Evolutionary conservation across 2,329 filamentous ascomycete genomes (phyloP).

Genomic region (Beauveria rudraprayagi): DNA sequence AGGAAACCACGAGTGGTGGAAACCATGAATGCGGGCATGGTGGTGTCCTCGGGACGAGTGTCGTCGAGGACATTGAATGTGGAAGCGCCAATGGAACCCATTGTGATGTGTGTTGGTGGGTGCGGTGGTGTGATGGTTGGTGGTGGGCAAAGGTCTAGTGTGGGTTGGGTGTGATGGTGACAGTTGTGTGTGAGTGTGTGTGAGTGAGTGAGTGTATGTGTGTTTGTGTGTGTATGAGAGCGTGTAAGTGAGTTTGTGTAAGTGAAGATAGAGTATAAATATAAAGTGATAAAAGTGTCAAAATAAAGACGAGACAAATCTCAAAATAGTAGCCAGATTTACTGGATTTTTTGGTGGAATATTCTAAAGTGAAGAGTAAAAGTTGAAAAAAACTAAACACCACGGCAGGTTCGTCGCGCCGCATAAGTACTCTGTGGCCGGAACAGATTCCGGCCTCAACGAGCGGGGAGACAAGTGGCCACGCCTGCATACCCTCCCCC

Average conservation of each 20-base stretch:
- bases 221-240: slow-evolving; percentile 4
- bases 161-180: neutral
- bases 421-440: slow-evolving; percentile 42
- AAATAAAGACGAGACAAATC: neutral
- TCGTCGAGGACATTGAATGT: slow-evolving; percentile 56
- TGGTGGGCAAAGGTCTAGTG: slow-evolving; percentile 7
- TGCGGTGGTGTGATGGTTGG: slow-evolving; percentile 5
- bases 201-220: slow-evolving; percentile 6
- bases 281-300: neutral
- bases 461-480: slow-evolving; percentile 18
- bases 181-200: neutral
- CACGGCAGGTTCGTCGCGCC: slow-evolving; percentile 21
- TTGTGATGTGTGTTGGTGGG: slow-evolving; percentile 19
- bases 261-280: slow-evolving; percentile 2
- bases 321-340: neutral
- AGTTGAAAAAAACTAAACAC: slow-evolving; percentile 9
- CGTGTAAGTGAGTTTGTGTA: slow-evolving; percentile 10
- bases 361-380: slow-evolving; percentile 12
- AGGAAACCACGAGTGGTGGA: slow-evolving; percentile 69
- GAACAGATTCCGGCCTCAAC: slow-evolving; percentile 38
- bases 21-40: slow-evolving; percentile 70
- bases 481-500: neutral
- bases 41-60: slow-evolving; percentile 51
- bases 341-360: neutral
- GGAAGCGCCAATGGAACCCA: slow-evolving; percentile 32